phyloP scores from a whole-genome alignment of 2,329 filamentous ascomycete species.

The Colletotrichum camelliae region DNA sequence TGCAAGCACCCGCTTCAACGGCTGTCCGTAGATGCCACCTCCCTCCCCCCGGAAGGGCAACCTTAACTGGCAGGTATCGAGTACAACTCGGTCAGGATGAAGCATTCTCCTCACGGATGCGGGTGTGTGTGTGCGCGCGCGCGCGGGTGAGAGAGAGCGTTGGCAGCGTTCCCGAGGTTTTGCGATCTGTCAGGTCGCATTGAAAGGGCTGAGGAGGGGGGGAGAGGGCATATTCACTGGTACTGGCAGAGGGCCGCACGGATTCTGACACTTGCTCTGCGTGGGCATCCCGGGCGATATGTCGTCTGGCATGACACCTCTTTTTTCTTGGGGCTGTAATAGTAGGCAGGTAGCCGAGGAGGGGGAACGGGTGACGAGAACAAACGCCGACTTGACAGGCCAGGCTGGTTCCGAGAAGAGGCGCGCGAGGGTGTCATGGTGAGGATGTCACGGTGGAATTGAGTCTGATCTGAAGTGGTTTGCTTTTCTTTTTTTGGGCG shows the following conservation, averaged over 20 bases:
- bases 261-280: not conserved
- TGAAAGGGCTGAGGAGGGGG: not conserved
- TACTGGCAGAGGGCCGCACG: not conserved
- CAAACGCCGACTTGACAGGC: not conserved
- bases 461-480: not conserved
- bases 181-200: not conserved
- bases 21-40: not conserved
- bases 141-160: not conserved
- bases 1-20: not conserved
- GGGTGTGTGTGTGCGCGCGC: not conserved
- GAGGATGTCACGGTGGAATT: not conserved
- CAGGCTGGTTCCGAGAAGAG: not conserved
- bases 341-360: not conserved
- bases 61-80: not conserved
- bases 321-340: not conserved
- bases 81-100: not conserved
- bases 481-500: not conserved
- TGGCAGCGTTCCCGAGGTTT: not conserved
- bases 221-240: not conserved
- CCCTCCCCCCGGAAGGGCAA: not conserved
- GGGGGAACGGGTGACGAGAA: not conserved
- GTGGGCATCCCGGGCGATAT: not conserved
- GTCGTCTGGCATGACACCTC: not conserved
- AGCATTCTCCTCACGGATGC: not conserved
- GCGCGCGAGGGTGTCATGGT: not conserved